Percentiles rank a stretch among this genome's conserved stretches.
Conservation (phyloP, 2,329 filamentous ascomycete species). For the Cytospora mali region DNA sequence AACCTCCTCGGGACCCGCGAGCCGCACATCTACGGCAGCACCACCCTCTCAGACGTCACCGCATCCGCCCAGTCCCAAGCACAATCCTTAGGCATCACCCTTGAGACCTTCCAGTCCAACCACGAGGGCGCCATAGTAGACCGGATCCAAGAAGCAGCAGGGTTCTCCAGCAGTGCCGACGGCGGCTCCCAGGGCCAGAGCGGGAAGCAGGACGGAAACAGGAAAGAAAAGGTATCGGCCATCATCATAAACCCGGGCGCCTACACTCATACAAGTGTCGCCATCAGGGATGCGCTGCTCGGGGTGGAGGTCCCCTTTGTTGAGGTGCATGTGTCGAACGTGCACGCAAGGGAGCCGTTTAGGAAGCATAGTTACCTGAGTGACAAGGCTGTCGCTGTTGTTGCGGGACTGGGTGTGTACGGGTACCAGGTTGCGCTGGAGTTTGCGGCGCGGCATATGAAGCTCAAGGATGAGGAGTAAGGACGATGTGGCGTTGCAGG, state of each 20-base stretch:
- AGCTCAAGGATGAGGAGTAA: slow-evolving; percentile 38
- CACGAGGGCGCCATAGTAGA: slow-evolving; percentile 76
- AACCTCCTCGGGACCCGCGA: slow-evolving; percentile 78
- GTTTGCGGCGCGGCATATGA: slow-evolving; percentile 51
- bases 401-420: slow-evolving; percentile 68
- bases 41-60: slow-evolving; percentile 67
- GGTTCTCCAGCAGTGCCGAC: slow-evolving; percentile 30
- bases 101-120: slow-evolving; percentile 73
- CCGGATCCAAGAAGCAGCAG: slow-evolving; percentile 69
- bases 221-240: slow-evolving; percentile 53
- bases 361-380: slow-evolving; percentile 71
- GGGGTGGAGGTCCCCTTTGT: slow-evolving; percentile 73
- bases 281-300: slow-evolving; percentile 72
- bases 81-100: slow-evolving; percentile 45
- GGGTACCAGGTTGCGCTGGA: slow-evolving; percentile 65
- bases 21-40: slow-evolving; percentile 71
- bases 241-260: slow-evolving; percentile 77
- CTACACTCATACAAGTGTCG: slow-evolving; percentile 76
- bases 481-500: not conserved
- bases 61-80: slow-evolving; percentile 52
- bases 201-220: not conserved
- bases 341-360: slow-evolving; percentile 71
- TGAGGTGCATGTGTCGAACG: slow-evolving; percentile 76
- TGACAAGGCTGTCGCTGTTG: slow-evolving; percentile 75
- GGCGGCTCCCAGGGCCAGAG: slow-evolving; percentile 4